Conservation (phyloP, 2,329 filamentous ascomycete genomes). For the Chrysoporthe austroafricana region DNA sequence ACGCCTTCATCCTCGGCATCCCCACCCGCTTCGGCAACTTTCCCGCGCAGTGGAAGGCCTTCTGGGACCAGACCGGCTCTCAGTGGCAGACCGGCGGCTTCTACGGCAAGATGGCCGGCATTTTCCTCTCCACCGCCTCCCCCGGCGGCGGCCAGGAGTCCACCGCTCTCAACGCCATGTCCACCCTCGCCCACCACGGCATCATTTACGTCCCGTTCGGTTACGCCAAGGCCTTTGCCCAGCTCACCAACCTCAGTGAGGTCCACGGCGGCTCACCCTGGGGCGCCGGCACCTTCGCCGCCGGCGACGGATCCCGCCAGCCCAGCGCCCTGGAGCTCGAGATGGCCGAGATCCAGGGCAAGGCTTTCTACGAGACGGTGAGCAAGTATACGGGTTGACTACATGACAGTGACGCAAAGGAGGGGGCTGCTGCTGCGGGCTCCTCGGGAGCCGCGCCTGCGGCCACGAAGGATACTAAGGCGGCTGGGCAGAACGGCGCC, state of each 20-base stretch:
- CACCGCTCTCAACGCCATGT: constrained; percentile 79
- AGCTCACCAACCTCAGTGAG: constrained; percentile 74
- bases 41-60: constrained; percentile 91
- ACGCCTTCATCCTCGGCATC: constrained; percentile 90
- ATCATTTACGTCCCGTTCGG: constrained; percentile 96
- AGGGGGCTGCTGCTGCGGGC: constrained; percentile 24
- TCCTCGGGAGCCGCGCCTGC: constrained; percentile 33
- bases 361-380: constrained; percentile 79
- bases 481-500: constrained; percentile 30
- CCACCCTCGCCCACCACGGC: constrained; percentile 89
- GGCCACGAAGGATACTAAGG: constrained; percentile 26
- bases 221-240: constrained; percentile 77
- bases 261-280: constrained; percentile 86
- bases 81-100: constrained; percentile 80
- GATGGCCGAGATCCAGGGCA: constrained; percentile 81
- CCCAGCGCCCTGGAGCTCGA: constrained; percentile 76
- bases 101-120: constrained; percentile 85
- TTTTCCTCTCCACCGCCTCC: constrained; percentile 88
- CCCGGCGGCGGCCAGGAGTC: constrained; percentile 91
- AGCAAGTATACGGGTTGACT: constrained; percentile 78
- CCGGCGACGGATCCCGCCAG: constrained; percentile 79
- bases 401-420: constrained; percentile 57
- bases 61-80: constrained; percentile 88
- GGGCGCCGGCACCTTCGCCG: constrained; percentile 91
- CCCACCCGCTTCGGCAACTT: constrained; percentile 97